Conservation (phyloP, 352 stramenopile species). For the Globisporangium abappressorium region DNA sequence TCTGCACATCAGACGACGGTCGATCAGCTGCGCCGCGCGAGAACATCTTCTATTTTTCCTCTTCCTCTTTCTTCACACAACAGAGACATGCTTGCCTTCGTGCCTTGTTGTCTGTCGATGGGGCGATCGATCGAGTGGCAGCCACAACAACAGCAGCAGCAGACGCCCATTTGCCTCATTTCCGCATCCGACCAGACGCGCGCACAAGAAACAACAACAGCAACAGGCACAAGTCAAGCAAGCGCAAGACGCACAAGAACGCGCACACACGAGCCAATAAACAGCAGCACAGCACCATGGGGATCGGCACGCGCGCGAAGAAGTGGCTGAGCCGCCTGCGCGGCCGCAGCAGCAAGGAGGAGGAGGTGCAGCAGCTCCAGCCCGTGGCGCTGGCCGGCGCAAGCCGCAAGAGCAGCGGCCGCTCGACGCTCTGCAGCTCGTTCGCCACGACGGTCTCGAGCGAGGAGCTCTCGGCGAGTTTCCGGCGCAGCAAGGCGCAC, state of each 20-base stretch:
- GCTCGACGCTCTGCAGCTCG: constrained; percentile 59
- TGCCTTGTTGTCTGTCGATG: background rate
- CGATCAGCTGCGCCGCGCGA: constrained; percentile 1
- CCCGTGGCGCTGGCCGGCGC: constrained; percentile 67
- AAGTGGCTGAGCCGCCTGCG: constrained; percentile 50
- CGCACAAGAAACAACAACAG: background rate
- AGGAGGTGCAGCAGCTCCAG: constrained; percentile 54
- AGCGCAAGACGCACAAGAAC: background rate
- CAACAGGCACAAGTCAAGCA: background rate
- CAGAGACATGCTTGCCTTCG: background rate
- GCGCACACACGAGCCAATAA: background rate
- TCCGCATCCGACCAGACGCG: background rate
- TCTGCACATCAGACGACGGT: constrained; percentile 5
- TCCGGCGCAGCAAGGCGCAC: constrained; percentile 39
- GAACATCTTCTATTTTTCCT: constrained; percentile 2
- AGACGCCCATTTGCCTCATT: constrained; percentile 6
- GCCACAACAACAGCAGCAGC: background rate
- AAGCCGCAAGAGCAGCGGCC: constrained; percentile 45
- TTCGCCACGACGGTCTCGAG: constrained; percentile 48
- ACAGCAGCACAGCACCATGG: constrained; percentile 26
- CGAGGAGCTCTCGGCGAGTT: constrained; percentile 30
- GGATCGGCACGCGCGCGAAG: constrained; percentile 38
- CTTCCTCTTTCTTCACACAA: background rate
- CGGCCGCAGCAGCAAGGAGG: constrained; percentile 43
- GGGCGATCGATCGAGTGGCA: background rate